These are phyloP conservation scores for Mycena alexandri DNA, from an alignment of 768 basidiomycete species.

Conservation along the genomic window DNA sequence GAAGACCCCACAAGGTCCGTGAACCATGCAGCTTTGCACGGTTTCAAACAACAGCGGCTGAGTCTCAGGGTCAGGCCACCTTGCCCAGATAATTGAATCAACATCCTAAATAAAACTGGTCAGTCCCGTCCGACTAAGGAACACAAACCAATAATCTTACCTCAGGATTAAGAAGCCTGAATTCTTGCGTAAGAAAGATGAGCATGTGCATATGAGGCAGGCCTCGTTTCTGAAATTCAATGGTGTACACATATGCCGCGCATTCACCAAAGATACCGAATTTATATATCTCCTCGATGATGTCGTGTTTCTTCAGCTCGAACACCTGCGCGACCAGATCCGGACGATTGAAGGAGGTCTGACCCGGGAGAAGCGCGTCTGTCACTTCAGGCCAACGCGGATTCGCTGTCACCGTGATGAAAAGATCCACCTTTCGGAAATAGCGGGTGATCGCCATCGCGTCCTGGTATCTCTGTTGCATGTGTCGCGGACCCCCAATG, in stretches of 20 bases:
- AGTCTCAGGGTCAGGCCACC: conserved; percentile 19
- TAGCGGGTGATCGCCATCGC: conserved; percentile 54
- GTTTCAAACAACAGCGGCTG: conserved; percentile 40
- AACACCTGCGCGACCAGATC: conserved; percentile 65
- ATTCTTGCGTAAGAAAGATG: conserved; percentile 44
- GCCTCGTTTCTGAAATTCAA: conserved; percentile 61
- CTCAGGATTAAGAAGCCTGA: conserved; percentile 24
- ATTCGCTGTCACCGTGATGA: conserved; percentile 12
- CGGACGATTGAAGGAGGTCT: conserved; percentile 57
- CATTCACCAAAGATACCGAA: conserved; percentile 56
- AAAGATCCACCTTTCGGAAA: conserved; percentile 13
- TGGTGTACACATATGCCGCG: conserved; percentile 57
- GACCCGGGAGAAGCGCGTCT: conserved; percentile 51
- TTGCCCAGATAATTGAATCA: neutral
- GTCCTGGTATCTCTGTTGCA: conserved; percentile 53
- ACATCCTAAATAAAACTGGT: neutral
- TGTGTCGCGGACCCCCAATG: conserved; percentile 44
- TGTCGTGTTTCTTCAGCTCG: conserved; percentile 52
- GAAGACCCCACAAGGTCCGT: conserved; percentile 51
- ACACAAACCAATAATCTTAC: no score
- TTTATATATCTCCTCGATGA: conserved; percentile 52
- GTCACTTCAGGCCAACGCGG: conserved; percentile 6
- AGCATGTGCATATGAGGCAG: conserved; percentile 60
- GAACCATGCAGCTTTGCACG: conserved; percentile 54
- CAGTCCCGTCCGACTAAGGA: no score